These are phyloP conservation scores for Mortierella sp. DNA, from an alignment of 371 early-diverging fungal genomes.

Conservation along the genomic window DNA sequence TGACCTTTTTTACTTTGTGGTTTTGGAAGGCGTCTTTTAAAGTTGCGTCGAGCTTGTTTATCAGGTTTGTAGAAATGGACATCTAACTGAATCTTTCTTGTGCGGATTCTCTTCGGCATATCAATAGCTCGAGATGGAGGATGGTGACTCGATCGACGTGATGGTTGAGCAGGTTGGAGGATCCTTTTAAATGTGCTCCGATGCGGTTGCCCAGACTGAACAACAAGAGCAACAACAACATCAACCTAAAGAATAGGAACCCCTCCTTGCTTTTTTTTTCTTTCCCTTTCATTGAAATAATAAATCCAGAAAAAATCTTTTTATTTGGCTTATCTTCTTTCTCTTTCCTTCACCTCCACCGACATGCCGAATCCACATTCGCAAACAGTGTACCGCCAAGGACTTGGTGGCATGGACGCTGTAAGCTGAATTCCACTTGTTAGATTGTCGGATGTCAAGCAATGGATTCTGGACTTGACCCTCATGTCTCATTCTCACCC, in stretches of 20 bases:
- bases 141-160: conserved; percentile 94
- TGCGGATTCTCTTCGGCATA: no score
- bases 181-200: conserved; percentile 23
- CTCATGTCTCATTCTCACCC: not conserved
- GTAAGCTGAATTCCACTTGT: conserved; percentile 13
- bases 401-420: conserved; percentile 31
- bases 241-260: not conserved
- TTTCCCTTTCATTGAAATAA: not conserved
- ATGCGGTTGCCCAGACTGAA: not conserved
- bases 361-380: not conserved
- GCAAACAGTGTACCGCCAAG: conserved; percentile 21
- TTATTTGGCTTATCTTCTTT: not conserved
- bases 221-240: not conserved
- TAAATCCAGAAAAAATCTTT: not conserved
- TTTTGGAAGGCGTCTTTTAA: not conserved
- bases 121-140: conserved; percentile 92
- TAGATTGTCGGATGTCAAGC: not conserved
- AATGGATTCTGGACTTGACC: not conserved
- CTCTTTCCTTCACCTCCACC: not conserved
- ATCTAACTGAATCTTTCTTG: not conserved
- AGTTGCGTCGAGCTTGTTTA: no score
- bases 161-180: conserved; percentile 96
- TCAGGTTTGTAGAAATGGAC: not conserved
- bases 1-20: conserved; percentile 18
- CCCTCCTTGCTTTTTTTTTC: not conserved